Evolutionary conservation across 768 basidiomycete genomes (phyloP).

Genomic region (Serendipita sp.): DNA sequence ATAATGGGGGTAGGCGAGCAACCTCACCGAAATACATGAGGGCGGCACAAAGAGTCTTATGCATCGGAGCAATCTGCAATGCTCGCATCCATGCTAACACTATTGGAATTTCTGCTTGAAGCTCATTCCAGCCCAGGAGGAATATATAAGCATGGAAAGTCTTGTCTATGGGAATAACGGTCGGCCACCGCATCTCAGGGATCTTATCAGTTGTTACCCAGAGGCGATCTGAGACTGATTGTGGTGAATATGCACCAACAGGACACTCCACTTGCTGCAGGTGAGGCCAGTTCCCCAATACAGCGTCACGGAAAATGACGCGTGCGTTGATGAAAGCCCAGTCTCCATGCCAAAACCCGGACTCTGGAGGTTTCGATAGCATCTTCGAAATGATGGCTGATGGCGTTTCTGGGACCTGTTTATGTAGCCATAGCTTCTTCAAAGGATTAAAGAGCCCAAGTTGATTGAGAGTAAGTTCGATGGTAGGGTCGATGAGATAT

Average conservation of each 20-base stretch:
- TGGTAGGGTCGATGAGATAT: slow-evolving; percentile 33
- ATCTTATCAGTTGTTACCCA: slow-evolving; percentile 8
- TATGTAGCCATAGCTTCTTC: slow-evolving; percentile 11
- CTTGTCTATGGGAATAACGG: slow-evolving; percentile 33
- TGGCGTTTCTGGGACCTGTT: slow-evolving; percentile 8
- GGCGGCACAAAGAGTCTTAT: slow-evolving; percentile 39
- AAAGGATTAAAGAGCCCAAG: slow-evolving; percentile 26
- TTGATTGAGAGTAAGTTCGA: slow-evolving; percentile 34
- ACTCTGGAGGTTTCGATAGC: slow-evolving; percentile 17
- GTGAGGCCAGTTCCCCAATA: slow-evolving; percentile 41
- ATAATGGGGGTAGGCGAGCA: slow-evolving; percentile 39
- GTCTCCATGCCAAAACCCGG: slow-evolving; percentile 31
- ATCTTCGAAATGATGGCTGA: slow-evolving; percentile 7
- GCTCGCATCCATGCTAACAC: slow-evolving; percentile 60
- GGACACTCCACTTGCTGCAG: slow-evolving; percentile 19
- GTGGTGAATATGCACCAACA: slow-evolving; percentile 4
- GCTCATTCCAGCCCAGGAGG: slow-evolving; percentile 36
- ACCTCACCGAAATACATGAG: slow-evolving; percentile 62
- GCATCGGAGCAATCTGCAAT: slow-evolving; percentile 36
- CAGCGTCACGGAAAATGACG: slow-evolving; percentile 36
- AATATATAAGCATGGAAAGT: slow-evolving; percentile 45
- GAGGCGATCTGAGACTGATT: neutral
- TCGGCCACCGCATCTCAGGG: slow-evolving; percentile 14
- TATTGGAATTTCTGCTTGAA: slow-evolving; percentile 45
- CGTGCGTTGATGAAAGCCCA: slow-evolving; percentile 34